phyloP scores from a whole-genome alignment of 2,329 filamentous ascomycete genomes.

The Chaetomiaceae sp. region DNA sequence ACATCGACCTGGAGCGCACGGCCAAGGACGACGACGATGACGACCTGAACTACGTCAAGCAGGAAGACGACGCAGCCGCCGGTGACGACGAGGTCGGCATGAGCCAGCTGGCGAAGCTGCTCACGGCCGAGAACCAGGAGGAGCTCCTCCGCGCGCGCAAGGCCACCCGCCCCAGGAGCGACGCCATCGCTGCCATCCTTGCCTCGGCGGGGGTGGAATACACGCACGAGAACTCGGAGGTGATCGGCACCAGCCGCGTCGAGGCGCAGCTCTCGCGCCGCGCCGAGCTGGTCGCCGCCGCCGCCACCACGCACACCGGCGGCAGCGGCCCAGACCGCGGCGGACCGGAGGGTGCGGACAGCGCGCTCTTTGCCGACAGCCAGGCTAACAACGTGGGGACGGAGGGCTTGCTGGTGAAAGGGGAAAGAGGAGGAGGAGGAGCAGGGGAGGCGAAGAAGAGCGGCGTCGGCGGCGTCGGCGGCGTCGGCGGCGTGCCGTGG shows the following conservation, averaged over 20 bases:
- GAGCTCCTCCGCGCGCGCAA: constrained; percentile 30
- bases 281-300: constrained; percentile 57
- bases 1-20: constrained; percentile 63
- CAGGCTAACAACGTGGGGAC: constrained; percentile 26
- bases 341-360: too few species aligned
- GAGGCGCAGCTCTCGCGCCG: constrained; percentile 76
- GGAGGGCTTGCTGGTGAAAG: too few species aligned
- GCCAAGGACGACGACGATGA: constrained; percentile 44
- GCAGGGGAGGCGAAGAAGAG: too few species aligned
- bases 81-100: constrained; percentile 55
- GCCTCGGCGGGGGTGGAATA: constrained; percentile 86
- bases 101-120: constrained; percentile 62
- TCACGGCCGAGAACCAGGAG: constrained; percentile 41
- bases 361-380: constrained; percentile 53
- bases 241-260: constrained; percentile 86
- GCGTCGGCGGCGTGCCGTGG: too few species aligned
- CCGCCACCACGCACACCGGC: constrained; percentile 37
- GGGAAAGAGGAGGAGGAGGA: too few species aligned
- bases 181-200: constrained; percentile 84
- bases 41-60: constrained; percentile 36
- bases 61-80: constrained; percentile 36
- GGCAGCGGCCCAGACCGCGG: constrained; percentile 28
- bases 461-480: too few species aligned
- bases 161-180: constrained; percentile 43
- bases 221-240: constrained; percentile 93